phyloP scores from a whole-genome alignment of 129 eudicot species.

The Ambrosia trifida region DNA sequence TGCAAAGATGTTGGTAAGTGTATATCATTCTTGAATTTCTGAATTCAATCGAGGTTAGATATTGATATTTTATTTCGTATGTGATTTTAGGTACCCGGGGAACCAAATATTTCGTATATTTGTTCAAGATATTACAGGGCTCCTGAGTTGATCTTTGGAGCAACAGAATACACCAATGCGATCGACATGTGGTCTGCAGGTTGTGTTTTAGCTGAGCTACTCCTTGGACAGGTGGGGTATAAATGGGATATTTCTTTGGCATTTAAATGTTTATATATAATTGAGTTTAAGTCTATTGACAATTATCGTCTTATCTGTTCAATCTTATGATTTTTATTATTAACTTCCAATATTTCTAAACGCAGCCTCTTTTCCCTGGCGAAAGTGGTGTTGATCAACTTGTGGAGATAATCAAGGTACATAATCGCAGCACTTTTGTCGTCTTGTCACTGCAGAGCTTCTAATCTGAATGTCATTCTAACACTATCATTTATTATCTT shows the following conservation, averaged over 20 bases:
- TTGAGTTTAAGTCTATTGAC: neutral
- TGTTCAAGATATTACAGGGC: slow-evolving; percentile 98
- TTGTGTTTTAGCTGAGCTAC: slow-evolving; percentile 94
- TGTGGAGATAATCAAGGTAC: slow-evolving; percentile 89
- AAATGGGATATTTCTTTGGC: neutral
- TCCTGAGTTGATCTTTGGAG: slow-evolving; percentile 95
- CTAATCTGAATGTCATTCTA: neutral
- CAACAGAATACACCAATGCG: slow-evolving; percentile 94
- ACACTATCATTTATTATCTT: neutral
- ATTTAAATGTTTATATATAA: neutral
- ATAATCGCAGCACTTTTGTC: neutral
- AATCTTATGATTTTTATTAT: neutral
- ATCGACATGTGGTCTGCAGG: slow-evolving; percentile 99
- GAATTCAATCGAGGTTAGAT: neutral
- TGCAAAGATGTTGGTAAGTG: slow-evolving; percentile 91
- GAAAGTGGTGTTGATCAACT: slow-evolving; percentile 99
- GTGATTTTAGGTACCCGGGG: slow-evolving; percentile 72
- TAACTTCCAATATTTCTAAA: slow-evolving; percentile 1
- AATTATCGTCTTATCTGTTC: neutral
- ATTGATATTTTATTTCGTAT: slow-evolving; percentile 7
- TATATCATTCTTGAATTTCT: neutral
- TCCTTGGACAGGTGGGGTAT: slow-evolving; percentile 72
- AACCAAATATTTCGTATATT: slow-evolving; percentile 94
- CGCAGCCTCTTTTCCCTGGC: slow-evolving; percentile 98
- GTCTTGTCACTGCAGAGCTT: neutral